Evolutionary conservation across 305 asterid species (phyloP), one percentile per base, ranked within the genome.

Genomic region (Fraxinus dipetala): DNA sequence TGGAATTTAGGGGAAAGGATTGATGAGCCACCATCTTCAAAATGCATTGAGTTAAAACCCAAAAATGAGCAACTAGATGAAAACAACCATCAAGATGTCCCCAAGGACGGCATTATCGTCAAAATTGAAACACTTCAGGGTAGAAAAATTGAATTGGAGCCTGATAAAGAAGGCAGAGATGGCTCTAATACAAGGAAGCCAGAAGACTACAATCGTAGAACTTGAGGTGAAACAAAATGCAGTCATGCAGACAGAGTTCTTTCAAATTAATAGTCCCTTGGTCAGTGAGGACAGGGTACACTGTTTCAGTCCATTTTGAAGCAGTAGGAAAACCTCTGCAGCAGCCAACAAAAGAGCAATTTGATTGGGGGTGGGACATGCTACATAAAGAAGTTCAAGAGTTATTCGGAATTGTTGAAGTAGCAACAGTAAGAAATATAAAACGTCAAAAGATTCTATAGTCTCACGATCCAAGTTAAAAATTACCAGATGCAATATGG

Each of bases 401-500:
- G 43, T 32, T 32, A 70, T 70, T 70, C 9, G 11, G 40, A 70
- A 70, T 31, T 13, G 40, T 13, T 70, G 75, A 31, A 30, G 43
- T 31, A 31, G 36, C 18, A 69, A 30, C 75, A 31, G 26, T 70
- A 4, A 14, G 75, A 70, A 70, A 70, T 28, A 28, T 69, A 30
- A 30, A 16, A 70, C 40, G 14, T 70, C 43, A 31, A 70, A 70
- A 70, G 18, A 30, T 70, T 13, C 75, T 14, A 5, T 5, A 31
- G 75, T 69, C 22, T 69, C 43, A 30, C 16, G 40, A 80, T 77
- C 80, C 16, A 36, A 35, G 43, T 36, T 45, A 75, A 78, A 59
- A 76, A 75, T 72, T 75, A 72, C 22, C 70, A 72, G 75, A 77
- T 9, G 32, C 51, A 31, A 67, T 26, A 82, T 38, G 74, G 77